Base-by-base conservation (phyloP, 805 yeast genomes). In the Candida ascalaphidarum region DNA sequence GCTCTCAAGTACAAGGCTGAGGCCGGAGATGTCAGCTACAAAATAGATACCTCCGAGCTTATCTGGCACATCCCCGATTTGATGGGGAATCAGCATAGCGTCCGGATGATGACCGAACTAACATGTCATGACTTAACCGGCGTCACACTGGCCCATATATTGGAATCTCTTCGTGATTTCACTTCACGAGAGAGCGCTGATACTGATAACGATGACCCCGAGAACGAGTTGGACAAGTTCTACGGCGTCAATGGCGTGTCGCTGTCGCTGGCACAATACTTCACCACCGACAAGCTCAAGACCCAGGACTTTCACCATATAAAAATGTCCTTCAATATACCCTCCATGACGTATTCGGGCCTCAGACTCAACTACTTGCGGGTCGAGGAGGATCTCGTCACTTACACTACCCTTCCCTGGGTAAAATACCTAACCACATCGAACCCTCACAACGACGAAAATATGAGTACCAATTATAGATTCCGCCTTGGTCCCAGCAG, bases 321-420 rank as follows among this genome's bases (percentile, higher is more conserved):
- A 14, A 37, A 41, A 8, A 27, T 59, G 3, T 37, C 41, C 8
- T 62, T 60, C 36, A 47, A 43, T 24, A 50, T 62, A 13, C 65
- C 68, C 7, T 68, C 75, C 51, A 52, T 68, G 32, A 65, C 84
- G 1, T 70, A 76, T 35, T 74, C 83, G 23, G 85, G 85, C 0
- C 51, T 81, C 21, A 74, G 73, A 39, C 66, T 81, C 14, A 80
- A 72, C 21, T 81, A 75, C 40, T 48, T 81, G 28, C 74, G 77
- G 36, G 78, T 81, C 11, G 71, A 69, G 14, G 94, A 81, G 41
- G 70, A 67, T 5, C 66, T 63, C 28, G 48, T 80, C 44, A 60
- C 68, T 29, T 77, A 77, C 39, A 74, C 81, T 5, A 70, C 82
- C 23, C 81, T 81, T 44, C 88, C 92, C 0, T 81, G 94, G 94